Evolutionary conservation across 2,329 filamentous ascomycete genomes (phyloP), one percentile per base, ranked within the genome.

Genomic region (Metarhizium rileyi): DNA sequence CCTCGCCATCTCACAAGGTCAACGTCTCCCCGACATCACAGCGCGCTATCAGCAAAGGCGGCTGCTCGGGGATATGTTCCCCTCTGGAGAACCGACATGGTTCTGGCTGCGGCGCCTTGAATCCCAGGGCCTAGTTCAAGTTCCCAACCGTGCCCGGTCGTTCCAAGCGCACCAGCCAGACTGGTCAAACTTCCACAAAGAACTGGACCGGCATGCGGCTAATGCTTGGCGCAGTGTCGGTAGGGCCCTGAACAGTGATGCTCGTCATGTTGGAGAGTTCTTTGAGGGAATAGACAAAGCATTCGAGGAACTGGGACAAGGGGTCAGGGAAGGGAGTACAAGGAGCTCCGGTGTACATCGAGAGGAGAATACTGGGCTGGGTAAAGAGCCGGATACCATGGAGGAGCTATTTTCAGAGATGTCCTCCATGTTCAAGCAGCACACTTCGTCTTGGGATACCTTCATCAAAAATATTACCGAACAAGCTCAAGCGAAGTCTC

Each of bases 1-100:
- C 16, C 65, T 81, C 12, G 64, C 66, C n/a, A 68, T 70, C 18
- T 69, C 68, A n/a, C 66, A 69, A 14, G 70, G 70, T 4, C 63
- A 66, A 6, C 60, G 63, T 2, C 60, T 79, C 20, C 65, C 67
- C 4, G 65, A 72, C 20, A 68, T 76, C 22, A 54, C 56, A 12
- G 59, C 56, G 2, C 62, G 63, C 42, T 61, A 66, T 48, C 57
- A 66, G 30, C 64, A 69, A 53, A 63, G 66, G 44, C 63, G 58
- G 50, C 61, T 70, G 12, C 58, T 72, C 40, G 59, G 60, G 22
- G 60, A 63, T 9, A 67, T 70, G 59, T 72, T 66, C 48, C 67
- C 69, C 9, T 51, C 52, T 9, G 68, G 68, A 3, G 67, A 74
- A 57, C 69, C 71, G 2, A 60, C 64, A 7, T 63, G 62, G 46